Conservation (phyloP, 208 protist genomes). For the Phytomonas serpens region DNA sequence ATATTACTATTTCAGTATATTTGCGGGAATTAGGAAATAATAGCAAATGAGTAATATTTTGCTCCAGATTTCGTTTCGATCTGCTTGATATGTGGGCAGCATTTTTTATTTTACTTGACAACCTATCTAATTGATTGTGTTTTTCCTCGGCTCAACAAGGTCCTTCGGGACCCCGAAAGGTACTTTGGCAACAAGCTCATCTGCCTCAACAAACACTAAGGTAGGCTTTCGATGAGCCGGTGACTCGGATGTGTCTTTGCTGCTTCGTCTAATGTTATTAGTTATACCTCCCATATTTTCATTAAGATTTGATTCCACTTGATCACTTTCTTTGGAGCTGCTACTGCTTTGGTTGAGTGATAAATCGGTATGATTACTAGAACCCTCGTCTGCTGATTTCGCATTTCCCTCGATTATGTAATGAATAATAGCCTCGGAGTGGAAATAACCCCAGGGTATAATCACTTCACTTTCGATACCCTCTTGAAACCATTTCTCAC, state of each 20-base stretch:
- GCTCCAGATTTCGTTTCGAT: not conserved
- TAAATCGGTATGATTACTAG: not conserved
- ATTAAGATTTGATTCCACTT: constrained; percentile 6
- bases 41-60: not conserved
- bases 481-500: constrained; percentile 58
- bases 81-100: not conserved
- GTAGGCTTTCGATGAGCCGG: not conserved
- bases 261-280: not conserved
- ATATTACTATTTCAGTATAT: not conserved
- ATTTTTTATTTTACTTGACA: not conserved
- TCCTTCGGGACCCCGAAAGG: constrained; percentile 73
- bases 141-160: constrained; percentile 26
- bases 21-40: not conserved
- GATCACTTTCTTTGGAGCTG: not conserved
- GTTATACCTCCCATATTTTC: not conserved
- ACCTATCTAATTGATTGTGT: not conserved
- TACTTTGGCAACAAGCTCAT: constrained; percentile 55
- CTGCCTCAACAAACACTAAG: constrained; percentile 62
- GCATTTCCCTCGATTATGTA: constrained; percentile 63
- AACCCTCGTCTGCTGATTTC: not conserved
- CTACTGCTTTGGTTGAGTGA: not conserved
- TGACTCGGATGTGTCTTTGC: not conserved
- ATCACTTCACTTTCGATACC: constrained; percentile 78
- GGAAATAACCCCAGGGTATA: constrained; percentile 85
- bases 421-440: constrained; percentile 69